Conservation (phyloP, 352 stramenopile genomes). For the Blastocystis sp. region DNA sequence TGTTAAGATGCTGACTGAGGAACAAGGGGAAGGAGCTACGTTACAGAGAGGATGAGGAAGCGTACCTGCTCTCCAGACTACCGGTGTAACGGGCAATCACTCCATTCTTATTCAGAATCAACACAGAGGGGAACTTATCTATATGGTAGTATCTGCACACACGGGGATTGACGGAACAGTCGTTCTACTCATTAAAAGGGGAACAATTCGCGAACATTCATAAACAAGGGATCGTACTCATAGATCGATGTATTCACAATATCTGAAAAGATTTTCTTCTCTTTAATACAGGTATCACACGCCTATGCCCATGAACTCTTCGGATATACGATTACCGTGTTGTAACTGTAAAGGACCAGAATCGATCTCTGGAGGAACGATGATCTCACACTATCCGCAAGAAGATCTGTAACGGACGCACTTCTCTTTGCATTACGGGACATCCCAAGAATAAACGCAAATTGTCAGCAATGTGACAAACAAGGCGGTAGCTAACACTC, state of each 20-base stretch:
- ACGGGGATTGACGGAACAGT: not conserved
- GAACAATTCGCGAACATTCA: not conserved
- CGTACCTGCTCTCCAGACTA: not conserved
- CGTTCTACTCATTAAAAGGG: not conserved
- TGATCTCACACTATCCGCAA: not conserved
- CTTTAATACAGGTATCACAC: not conserved
- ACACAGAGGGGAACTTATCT: not conserved
- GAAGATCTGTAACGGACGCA: not conserved
- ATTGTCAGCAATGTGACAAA: not conserved
- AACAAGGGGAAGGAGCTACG: not conserved
- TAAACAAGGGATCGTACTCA: not conserved
- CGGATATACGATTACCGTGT: not conserved
- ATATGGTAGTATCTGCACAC: not conserved
- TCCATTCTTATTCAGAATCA: not conserved
- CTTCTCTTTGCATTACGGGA: not conserved
- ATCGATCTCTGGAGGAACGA: conserved; percentile 5
- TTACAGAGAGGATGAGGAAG: not conserved
- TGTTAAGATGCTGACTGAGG: not conserved
- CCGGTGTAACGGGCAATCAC: not conserved
- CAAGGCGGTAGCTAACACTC: not conserved
- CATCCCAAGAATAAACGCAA: not conserved
- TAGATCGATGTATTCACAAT: not conserved
- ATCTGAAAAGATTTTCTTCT: not conserved
- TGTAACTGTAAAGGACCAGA: conserved; percentile 1
- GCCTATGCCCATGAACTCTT: not conserved